A percentile compares a stretch with the other conserved stretches of the same genome.
Evolutionary conservation across 2,329 filamentous ascomycete genomes (phyloP).

Genomic region (Chlorencoelia australis): DNA sequence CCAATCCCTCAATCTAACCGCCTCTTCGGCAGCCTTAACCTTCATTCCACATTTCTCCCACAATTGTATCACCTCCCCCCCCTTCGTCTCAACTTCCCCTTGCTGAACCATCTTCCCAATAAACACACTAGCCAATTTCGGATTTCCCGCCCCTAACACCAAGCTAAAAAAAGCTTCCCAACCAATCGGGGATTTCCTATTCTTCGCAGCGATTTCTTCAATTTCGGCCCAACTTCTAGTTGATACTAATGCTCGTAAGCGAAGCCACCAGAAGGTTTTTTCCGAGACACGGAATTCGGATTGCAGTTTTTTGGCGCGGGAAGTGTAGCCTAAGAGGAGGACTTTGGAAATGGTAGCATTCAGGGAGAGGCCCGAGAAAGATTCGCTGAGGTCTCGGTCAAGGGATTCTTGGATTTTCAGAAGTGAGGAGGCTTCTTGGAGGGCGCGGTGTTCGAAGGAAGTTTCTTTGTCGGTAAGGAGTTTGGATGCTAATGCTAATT

Average conservation of each 20-base stretch:
- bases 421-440: constrained; percentile 73
- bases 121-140: constrained; percentile 79
- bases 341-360: constrained; percentile 91
- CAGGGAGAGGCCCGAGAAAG: constrained; percentile 71
- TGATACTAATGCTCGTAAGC: constrained; percentile 77
- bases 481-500: constrained; percentile 77
- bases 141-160: constrained; percentile 78
- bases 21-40: constrained; percentile 84
- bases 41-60: constrained; percentile 93
- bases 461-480: constrained; percentile 77
- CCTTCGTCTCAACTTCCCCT: constrained; percentile 83
- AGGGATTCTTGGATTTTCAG: constrained; percentile 79
- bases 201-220: constrained; percentile 72
- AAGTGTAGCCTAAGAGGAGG: constrained; percentile 69
- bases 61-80: constrained; percentile 53
- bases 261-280: constrained; percentile 79
- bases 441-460: constrained; percentile 58
- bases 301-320: constrained; percentile 78
- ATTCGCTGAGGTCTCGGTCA: constrained; percentile 68
- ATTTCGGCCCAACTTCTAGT: constrained; percentile 88
- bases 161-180: constrained; percentile 96
- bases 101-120: constrained; percentile 95
- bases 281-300: constrained; percentile 89
- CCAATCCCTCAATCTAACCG: constrained; percentile 68
- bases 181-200: constrained; percentile 79